Base-by-base conservation (phyloP, 176 grass and related monocot species). In the Phoenix dactylifera region DNA sequence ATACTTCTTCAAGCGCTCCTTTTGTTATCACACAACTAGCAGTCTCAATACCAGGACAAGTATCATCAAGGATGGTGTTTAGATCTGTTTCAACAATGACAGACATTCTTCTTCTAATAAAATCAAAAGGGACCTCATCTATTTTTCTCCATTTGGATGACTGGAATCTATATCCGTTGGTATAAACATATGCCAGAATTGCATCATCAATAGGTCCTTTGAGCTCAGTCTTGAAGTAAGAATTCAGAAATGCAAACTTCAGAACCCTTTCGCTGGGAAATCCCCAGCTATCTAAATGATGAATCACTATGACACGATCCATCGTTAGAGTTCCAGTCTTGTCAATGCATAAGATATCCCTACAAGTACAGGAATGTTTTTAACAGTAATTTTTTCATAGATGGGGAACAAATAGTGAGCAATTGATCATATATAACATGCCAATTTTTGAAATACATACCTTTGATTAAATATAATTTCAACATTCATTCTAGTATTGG, bases 271-370 rank as follows among this genome's bases (percentile, higher is more conserved):
- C 69, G 54, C 39, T 54, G 26, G 69, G 7, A 62, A 62, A 62
- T 18, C 77, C 77, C 70, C 70, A 80, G 51, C 52, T 74, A 59
- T 80, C 70, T 51, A 80, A 68, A 64, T 80, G 77, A 63, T 74
- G 70, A 56, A 80, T 56, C 77, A 74, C 62, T 74, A 80, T 67
- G 3, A 48, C 39, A 24, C 50, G 53, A 57, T 74, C 70, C 28
- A 50, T 62, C 23, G 77, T 80, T 24, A 80, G 77, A 50, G 77
- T 80, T 59, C 77, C 77, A 16, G 77, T 80, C 50, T 80, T 80
- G 24, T 80, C 77, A 48, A 80, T 80, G 64, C 77, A 80, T 55
- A 80, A 66, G 26, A 80, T 63, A 74, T 80, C 77, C 77, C 77
- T 80, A 14, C 10, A 44, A 44, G 35, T 44, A 44, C 6, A 2